These are phyloP conservation scores for Russula compacta DNA, from an alignment of 768 basidiomycete genomes.

Conservation along the genomic window DNA sequence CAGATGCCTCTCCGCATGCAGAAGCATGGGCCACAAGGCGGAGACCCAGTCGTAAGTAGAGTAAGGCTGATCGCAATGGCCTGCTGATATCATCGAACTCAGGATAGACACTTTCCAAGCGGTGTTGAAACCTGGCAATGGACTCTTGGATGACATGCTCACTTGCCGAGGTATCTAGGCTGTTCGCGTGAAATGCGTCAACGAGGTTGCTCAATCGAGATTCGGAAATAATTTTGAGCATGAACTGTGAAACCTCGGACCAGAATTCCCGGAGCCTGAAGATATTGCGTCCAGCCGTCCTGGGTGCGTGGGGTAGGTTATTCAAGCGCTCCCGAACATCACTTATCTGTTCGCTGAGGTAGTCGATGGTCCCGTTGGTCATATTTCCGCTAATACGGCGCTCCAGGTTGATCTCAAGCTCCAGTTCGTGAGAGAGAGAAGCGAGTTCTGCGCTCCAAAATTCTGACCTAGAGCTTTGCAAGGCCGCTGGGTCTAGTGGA, in stretches of 20 bases:
- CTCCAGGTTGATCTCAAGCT: slow-evolving; percentile 50
- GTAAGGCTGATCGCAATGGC: slow-evolving; percentile 58
- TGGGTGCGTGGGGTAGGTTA: slow-evolving; percentile 26
- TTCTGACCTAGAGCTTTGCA: slow-evolving; percentile 38
- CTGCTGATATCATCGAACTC: slow-evolving; percentile 63
- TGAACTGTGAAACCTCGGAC: slow-evolving; percentile 72
- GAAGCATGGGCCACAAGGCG: slow-evolving; percentile 36
- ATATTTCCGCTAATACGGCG: slow-evolving; percentile 44
- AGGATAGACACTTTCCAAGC: slow-evolving; percentile 57
- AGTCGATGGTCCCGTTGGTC: slow-evolving; percentile 38
- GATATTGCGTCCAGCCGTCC: slow-evolving; percentile 31
- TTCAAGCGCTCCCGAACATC: slow-evolving; percentile 26
- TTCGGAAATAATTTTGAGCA: slow-evolving; percentile 42
- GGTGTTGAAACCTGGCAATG: slow-evolving; percentile 64
- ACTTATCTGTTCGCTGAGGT: slow-evolving; percentile 34
- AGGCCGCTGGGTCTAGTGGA: slow-evolving; percentile 79
- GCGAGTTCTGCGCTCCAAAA: slow-evolving; percentile 37
- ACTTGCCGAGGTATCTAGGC: slow-evolving; percentile 35
- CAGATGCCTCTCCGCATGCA: neutral
- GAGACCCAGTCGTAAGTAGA: slow-evolving; percentile 64
- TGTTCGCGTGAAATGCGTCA: slow-evolving; percentile 28
- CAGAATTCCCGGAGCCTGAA: slow-evolving; percentile 55
- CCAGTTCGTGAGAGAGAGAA: slow-evolving; percentile 39
- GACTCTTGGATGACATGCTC: slow-evolving; percentile 75
- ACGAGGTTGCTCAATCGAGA: slow-evolving; percentile 44